Base-by-base conservation (phyloP, 305 asterid species). In the Fraxinus floribunda region DNA sequence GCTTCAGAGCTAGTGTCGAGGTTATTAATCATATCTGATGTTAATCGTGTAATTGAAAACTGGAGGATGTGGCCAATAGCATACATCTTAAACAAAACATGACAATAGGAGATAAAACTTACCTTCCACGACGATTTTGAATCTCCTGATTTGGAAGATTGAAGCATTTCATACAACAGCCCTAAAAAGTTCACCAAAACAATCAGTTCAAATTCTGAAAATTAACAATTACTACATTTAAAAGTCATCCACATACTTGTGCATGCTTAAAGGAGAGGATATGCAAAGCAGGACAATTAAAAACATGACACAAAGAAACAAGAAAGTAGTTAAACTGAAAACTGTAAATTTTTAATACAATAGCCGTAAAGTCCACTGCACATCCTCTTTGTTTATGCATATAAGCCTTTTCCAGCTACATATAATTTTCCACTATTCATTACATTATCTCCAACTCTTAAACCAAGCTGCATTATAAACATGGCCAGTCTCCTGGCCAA, bases 121-220 rank as follows among this genome's bases (percentile, higher is more conserved):
- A 95, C 99, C 99, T 93, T 95, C 97, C 99, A 95, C 78, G 94
- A 87, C 76, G 98, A 92, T 81, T 88, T 92, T 77, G 94, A 80
- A 78, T 91, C 93, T 77, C 85, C 91, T 71, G 97, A 84, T 86
- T 89, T 91, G 24, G 94, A 89, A 75, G 90, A 84, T 73, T 93
- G 88, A 82, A 95, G 95, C 98, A 95, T 95, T 89, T 95, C 98
- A 79, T 86, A 87, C 89, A 94, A 89, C 80, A 95, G 85, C 70
- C 98, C 98, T 94, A 30, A 60, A 84, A 82, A 80, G 26, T 78
- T 6, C 26, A 71, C 80, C 88, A 79, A 79, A 86, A 85, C n/a
- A 80, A 55, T 84, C 83, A 85, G 81, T 64, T 80, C 76, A 46
- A 71, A 55, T 70, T 18, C 77, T 30, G 78, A 36, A 36, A 41